Evolutionary conservation across 1,139 yeast genomes (phyloP).

Genomic region (Debaryomyces subglobosus): DNA sequence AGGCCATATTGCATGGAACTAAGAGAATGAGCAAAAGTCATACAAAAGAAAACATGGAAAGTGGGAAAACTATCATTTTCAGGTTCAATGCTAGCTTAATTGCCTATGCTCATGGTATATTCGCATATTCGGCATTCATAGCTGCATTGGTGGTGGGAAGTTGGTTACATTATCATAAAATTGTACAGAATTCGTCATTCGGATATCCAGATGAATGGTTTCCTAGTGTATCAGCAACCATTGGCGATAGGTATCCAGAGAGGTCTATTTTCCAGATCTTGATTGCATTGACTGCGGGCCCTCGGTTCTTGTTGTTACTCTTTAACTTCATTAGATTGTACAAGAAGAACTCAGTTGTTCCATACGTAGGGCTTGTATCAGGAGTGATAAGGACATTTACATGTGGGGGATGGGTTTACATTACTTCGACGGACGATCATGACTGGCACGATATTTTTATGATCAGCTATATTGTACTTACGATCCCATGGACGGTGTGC

Average conservation of each 20-base stretch:
- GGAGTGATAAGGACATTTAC: constrained; percentile 86
- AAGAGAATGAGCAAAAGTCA: constrained; percentile 1
- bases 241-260: constrained; percentile 96
- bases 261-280: constrained; percentile 87
- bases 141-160: constrained; percentile 76
- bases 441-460: constrained; percentile 95
- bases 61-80: constrained; percentile 12
- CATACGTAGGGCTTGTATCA: constrained; percentile 48
- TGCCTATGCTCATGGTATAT: constrained; percentile 70
- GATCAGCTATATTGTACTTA: constrained; percentile 85
- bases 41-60: not conserved
- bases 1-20: not conserved
- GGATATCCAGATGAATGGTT: constrained; percentile 99
- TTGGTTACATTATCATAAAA: constrained; percentile 77
- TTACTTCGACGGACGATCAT: constrained; percentile 95
- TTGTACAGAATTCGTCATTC: constrained; percentile 80
- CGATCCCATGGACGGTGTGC: constrained; percentile 87
- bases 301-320: constrained; percentile 75
- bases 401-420: constrained; percentile 98
- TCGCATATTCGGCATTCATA: constrained; percentile 73
- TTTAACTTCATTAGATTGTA: constrained; percentile 55
- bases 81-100: constrained; percentile 62
- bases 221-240: constrained; percentile 95
- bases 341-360: constrained; percentile 41
- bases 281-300: constrained; percentile 80